Evolutionary conservation across 495 filamentous ascomycete genomes (phyloP), one percentile per base, ranked within the genome.

Genomic region (Podospora fimiseda): DNA sequence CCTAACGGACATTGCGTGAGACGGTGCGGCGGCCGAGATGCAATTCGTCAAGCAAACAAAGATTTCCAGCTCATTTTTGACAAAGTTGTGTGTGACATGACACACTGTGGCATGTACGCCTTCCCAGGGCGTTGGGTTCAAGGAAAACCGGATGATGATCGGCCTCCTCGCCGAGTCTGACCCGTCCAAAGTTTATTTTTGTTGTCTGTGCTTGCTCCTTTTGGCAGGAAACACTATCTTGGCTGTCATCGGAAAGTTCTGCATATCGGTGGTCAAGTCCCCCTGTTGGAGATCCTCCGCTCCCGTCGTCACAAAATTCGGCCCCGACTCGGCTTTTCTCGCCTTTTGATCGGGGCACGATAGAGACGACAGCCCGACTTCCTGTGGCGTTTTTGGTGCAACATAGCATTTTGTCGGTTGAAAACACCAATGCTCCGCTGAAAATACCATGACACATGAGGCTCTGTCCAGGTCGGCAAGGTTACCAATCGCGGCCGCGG

Each of bases 1-100:
- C 49, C 30, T 37, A 44, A 54, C 69, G 70, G 69, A 72, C 67
- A 64, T 63, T 61, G 52, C n/a, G n/a, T 57, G 51, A 43, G 51
- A 50, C 52, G 43, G 44, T 27, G 21, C 44, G 44, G 44, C 44
- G 44, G 27, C 27, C 27, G 27, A 33, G 27, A 33, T 11, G 27
- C 5, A 33, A 11, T n/a, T n/a, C n/a, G n/a, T n/a, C n/a, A n/a
- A n/a, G n/a, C n/a, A n/a, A n/a, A n/a, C n/a, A n/a, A n/a, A n/a
- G n/a, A n/a, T n/a, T n/a, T n/a, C 27, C 27, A 11, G 27, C 27
- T 33, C 27, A 5, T 33, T 6, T 6, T 33, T 33, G 27, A 11
- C 27, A 33, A 11, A 11, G 27, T 33, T 33, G 27, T 33, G 27
- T 33, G 27, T 5, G 27, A 33, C 27, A 33, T 33, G 27, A 33